Evolutionary conservation across 805 yeast genomes (phyloP).

Genomic region (Wickerhamiella musiphila): DNA sequence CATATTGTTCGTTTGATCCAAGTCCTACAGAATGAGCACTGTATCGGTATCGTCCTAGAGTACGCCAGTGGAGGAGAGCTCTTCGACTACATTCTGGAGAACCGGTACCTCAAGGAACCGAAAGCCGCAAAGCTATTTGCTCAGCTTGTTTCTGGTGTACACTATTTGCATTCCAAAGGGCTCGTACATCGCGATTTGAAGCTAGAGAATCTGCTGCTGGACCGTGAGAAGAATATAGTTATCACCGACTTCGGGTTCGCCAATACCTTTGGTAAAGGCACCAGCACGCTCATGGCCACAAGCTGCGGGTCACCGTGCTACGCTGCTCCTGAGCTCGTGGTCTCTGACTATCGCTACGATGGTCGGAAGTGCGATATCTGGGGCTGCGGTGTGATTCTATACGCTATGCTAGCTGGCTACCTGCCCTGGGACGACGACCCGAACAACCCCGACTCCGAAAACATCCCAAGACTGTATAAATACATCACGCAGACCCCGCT

Average conservation of each 20-base stretch:
- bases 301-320: slow-evolving; percentile 96
- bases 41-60: slow-evolving; percentile 90
- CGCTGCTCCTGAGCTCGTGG: slow-evolving; percentile 95
- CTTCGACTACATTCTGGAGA: slow-evolving; percentile 77
- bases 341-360: slow-evolving; percentile 70
- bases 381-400: slow-evolving; percentile 90
- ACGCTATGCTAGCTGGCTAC: slow-evolving; percentile 95
- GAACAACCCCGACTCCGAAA: slow-evolving; percentile 88
- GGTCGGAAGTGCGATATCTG: slow-evolving; percentile 92
- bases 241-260: slow-evolving; percentile 93
- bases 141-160: slow-evolving; percentile 84
- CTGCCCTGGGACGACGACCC: slow-evolving; percentile 97
- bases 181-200: slow-evolving; percentile 64
- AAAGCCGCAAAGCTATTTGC: slow-evolving; percentile 79
- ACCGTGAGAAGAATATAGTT: slow-evolving; percentile 69
- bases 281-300: slow-evolving; percentile 67
- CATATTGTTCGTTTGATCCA: slow-evolving; percentile 84
- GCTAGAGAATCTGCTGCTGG: slow-evolving; percentile 57
- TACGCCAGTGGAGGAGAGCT: slow-evolving; percentile 97
- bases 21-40: slow-evolving; percentile 82
- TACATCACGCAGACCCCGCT: slow-evolving; percentile 83
- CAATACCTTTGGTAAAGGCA: slow-evolving; percentile 41
- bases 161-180: slow-evolving; percentile 71
- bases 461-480: slow-evolving; percentile 75
- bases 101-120: slow-evolving; percentile 72